Evolutionary conservation across 2,329 filamentous ascomycete genomes (phyloP).

Genomic region (Cercospora janseana): DNA sequence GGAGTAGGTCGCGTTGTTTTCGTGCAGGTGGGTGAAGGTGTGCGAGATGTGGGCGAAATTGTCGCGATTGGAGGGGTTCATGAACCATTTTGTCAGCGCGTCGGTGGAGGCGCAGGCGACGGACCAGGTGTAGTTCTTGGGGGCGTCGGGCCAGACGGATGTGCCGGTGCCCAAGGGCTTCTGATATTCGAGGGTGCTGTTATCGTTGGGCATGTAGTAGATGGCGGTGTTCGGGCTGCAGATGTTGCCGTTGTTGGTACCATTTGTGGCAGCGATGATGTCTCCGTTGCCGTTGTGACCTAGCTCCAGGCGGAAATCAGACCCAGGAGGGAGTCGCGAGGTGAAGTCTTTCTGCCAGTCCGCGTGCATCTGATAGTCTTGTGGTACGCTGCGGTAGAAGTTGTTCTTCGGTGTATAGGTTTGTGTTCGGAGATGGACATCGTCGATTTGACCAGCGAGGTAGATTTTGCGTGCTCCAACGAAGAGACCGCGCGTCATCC

Average conservation of each 20-base stretch:
- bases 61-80: slow-evolving; percentile 9
- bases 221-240: slow-evolving; percentile 15
- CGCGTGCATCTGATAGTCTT: slow-evolving; percentile 13
- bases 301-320: slow-evolving; percentile 11
- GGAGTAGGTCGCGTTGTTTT: slow-evolving; percentile 15
- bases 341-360: slow-evolving; percentile 11
- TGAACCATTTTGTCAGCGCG: slow-evolving; percentile 8
- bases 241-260: neutral
- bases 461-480: slow-evolving; percentile 12
- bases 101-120: slow-evolving; percentile 8
- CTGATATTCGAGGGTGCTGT: slow-evolving; percentile 9
- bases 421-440: slow-evolving; percentile 12
- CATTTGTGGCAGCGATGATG: slow-evolving; percentile 10
- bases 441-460: slow-evolving; percentile 10
- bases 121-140: slow-evolving; percentile 8
- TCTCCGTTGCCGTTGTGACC: slow-evolving; percentile 16
- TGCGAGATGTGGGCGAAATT: slow-evolving; percentile 13
- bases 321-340: slow-evolving; percentile 7
- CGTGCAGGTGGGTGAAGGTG: slow-evolving; percentile 11
- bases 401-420: slow-evolving; percentile 10
- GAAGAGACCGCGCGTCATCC: slow-evolving; percentile 16
- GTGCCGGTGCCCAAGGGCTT: slow-evolving; percentile 10
- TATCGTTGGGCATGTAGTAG: slow-evolving; percentile 7
- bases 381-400: slow-evolving; percentile 9
- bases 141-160: slow-evolving; percentile 8